Evolutionary conservation across 306 rosid species (phyloP).

Genomic region (Sindora glabra): DNA sequence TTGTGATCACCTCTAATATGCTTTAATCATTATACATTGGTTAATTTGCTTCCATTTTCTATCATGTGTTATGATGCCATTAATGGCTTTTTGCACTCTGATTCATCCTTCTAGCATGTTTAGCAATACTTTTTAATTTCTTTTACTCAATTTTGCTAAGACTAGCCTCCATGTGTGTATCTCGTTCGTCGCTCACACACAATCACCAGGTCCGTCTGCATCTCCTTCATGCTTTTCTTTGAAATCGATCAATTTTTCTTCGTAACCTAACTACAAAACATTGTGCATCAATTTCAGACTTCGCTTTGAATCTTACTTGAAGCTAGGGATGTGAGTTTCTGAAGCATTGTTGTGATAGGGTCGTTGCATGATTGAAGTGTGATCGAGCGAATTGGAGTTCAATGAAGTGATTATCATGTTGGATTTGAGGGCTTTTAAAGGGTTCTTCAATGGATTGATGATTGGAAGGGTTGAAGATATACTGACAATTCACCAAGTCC

Average conservation of each 20-base stretch:
- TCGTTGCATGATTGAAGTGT: slow-evolving; percentile 23
- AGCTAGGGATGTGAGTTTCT: slow-evolving; percentile 10
- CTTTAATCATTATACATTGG: no score
- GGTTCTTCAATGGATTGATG: slow-evolving; percentile 34
- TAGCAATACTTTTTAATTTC: no score
- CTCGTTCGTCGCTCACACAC: no score
- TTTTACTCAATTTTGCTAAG: no score
- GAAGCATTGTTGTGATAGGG: slow-evolving; percentile 17
- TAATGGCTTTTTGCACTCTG: no score
- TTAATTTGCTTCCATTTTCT: no score
- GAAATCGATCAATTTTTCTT: slow-evolving; percentile 31
- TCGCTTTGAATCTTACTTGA: background rate
- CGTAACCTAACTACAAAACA: slow-evolving; percentile 14
- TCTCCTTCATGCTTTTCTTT: background rate
- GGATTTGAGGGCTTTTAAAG: slow-evolving; percentile 38
- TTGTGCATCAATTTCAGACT: slow-evolving; percentile 2
- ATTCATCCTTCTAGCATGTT: no score
- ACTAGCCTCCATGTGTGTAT: no score
- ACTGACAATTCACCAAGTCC: no score
- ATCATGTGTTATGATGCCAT: no score
- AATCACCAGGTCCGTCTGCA: no score
- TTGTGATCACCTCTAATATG: no score
- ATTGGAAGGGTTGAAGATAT: slow-evolving; percentile 22
- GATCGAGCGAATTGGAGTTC: slow-evolving; percentile 22
- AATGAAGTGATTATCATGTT: slow-evolving; percentile 36